Conservation (phyloP, 2,329 filamentous ascomycete genomes). For the Cercospora nicotianae region DNA sequence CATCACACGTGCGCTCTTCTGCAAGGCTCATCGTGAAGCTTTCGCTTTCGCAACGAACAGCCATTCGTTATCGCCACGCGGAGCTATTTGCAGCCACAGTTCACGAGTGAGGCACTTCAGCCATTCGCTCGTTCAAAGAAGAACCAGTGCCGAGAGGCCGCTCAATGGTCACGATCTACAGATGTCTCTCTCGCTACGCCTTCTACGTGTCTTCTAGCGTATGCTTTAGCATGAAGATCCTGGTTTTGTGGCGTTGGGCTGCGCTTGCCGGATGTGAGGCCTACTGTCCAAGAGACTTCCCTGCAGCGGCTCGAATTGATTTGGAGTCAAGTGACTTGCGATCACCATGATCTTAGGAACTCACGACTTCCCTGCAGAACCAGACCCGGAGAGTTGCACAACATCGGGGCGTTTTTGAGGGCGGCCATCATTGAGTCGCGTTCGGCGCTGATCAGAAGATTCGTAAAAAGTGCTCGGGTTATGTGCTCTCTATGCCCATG, state of each 20-base stretch:
- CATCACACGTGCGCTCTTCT: background rate
- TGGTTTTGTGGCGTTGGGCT: background rate
- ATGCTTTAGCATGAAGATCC: slow-evolving; percentile 4
- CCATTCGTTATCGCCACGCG: background rate
- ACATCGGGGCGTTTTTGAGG: background rate
- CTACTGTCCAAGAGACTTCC: background rate
- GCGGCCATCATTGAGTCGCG: background rate
- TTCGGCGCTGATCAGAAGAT: background rate
- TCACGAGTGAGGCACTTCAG: slow-evolving; percentile 2
- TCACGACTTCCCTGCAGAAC: too few species aligned
- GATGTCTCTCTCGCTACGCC: background rate
- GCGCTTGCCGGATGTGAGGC: background rate
- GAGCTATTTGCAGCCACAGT: background rate
- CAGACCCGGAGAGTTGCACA: background rate
- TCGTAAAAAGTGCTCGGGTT: background rate
- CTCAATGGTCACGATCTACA: background rate
- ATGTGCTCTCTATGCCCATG: background rate
- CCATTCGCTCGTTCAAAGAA: background rate
- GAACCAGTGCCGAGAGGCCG: background rate
- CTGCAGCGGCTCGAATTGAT: background rate
- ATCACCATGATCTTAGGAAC: background rate
- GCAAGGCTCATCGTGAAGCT: slow-evolving; percentile 1
- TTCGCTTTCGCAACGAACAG: background rate
- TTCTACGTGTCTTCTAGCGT: slow-evolving; percentile 15
- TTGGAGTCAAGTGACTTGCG: background rate